Percentiles rank a stretch among this genome's conserved stretches.
These are phyloP conservation scores for Fusarium tricinctum DNA, from an alignment of 2,329 filamentous ascomycete species.

Conservation along the genomic window DNA sequence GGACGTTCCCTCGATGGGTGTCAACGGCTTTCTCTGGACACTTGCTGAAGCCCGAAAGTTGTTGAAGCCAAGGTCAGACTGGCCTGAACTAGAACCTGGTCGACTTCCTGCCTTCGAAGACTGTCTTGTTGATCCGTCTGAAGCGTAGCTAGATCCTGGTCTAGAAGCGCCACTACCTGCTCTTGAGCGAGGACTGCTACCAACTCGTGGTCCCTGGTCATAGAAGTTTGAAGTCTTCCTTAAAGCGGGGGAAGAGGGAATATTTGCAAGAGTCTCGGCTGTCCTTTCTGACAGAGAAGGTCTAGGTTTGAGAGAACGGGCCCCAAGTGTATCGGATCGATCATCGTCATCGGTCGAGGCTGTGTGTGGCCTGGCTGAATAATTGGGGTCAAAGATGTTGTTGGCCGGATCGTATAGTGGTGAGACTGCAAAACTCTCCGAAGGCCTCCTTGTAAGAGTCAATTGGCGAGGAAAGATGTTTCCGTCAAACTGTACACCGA, in stretches of 20 bases:
- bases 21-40: constrained; percentile 60
- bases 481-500: constrained; percentile 41
- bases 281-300: constrained; percentile 85
- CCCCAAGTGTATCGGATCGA: constrained; percentile 39
- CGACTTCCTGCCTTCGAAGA: constrained; percentile 65
- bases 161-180: constrained; percentile 62
- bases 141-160: constrained; percentile 72
- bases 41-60: constrained; percentile 62
- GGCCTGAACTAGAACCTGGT: constrained; percentile 68
- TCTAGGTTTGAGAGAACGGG: constrained; percentile 51
- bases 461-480: constrained; percentile 47
- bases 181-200: constrained; percentile 63
- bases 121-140: constrained; percentile 63
- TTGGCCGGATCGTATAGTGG: constrained; percentile 42
- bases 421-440: constrained; percentile 47
- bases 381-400: constrained; percentile 39
- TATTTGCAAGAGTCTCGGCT: constrained; percentile 82
- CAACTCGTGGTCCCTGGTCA: constrained; percentile 67
- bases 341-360: constrained; percentile 44
- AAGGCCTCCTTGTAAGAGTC: constrained; percentile 52
- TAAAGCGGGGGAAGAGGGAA: constrained; percentile 82
- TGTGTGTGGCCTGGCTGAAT: constrained; percentile 28
- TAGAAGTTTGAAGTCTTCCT: constrained; percentile 81
- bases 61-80: constrained; percentile 54
- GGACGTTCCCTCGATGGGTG: constrained; percentile 62